Conservation (phyloP, 257 asterid species). For the Rauvolfia tetraphylla region DNA sequence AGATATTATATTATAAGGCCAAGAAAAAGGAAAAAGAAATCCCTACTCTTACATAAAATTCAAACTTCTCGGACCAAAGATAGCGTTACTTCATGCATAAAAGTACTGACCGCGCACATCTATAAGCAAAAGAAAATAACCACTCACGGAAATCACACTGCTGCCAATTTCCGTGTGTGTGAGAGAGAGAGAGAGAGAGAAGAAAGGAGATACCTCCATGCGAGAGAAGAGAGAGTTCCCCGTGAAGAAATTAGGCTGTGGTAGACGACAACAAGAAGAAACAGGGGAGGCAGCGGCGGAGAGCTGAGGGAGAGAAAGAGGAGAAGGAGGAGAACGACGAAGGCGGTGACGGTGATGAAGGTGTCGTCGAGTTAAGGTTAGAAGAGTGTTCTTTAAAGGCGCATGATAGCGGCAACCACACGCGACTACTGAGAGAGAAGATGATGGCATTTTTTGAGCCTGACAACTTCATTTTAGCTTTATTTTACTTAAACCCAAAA, state of each 20-base stretch:
- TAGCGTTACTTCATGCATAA: background rate
- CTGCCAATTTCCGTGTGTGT: background rate
- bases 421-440: constrained; percentile 24
- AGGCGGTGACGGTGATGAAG: constrained; percentile 27
- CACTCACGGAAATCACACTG: background rate
- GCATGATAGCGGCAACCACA: constrained; percentile 49
- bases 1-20: no score
- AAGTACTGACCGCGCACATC: no score
- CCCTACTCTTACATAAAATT: background rate
- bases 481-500: background rate
- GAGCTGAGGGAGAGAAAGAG: constrained; percentile 22
- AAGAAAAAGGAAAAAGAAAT: no score
- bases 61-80: background rate
- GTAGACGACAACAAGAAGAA: constrained; percentile 35
- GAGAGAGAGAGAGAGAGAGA: constrained; percentile 8
- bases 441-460: background rate
- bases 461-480: background rate
- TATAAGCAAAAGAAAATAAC: background rate
- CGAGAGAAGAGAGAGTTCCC: constrained; percentile 64
- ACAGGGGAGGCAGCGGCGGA: background rate
- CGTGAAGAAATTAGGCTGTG: constrained; percentile 36
- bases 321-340: constrained; percentile 14
- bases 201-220: constrained; percentile 60
- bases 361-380: constrained; percentile 21
- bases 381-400: constrained; percentile 34